phyloP scores from a whole-genome alignment of 2,329 filamentous ascomycete species.

The Trichoderma sp. region DNA sequence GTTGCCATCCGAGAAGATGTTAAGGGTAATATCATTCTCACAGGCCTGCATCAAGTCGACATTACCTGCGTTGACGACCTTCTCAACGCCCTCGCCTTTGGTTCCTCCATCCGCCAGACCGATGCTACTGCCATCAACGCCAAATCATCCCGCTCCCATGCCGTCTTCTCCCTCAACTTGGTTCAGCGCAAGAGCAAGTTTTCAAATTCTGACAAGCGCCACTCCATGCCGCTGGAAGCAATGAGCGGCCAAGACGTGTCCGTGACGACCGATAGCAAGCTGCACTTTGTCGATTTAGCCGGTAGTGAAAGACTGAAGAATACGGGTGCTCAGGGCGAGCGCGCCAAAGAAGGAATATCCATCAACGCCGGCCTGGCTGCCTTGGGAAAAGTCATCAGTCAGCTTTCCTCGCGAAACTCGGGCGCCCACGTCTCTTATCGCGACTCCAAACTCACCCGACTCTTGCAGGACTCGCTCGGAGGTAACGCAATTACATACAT shows the following conservation, averaged over 20 bases:
- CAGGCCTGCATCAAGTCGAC: slow-evolving; percentile 80
- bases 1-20: slow-evolving; percentile 94
- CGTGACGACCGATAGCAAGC: slow-evolving; percentile 92
- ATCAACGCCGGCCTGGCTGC: slow-evolving; percentile 96
- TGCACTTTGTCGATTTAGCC: slow-evolving; percentile 97
- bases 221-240: slow-evolving; percentile 80
- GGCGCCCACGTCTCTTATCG: slow-evolving; percentile 95
- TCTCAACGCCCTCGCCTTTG: slow-evolving; percentile 83
- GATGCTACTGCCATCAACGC: slow-evolving; percentile 97
- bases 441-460: slow-evolving; percentile 91
- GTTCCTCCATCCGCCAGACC: slow-evolving; percentile 91
- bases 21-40: slow-evolving; percentile 91
- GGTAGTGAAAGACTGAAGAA: slow-evolving; percentile 97
- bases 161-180: slow-evolving; percentile 92
- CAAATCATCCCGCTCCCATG: slow-evolving; percentile 94
- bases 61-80: slow-evolving; percentile 92
- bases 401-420: slow-evolving; percentile 83
- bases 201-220: slow-evolving; percentile 71
- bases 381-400: slow-evolving; percentile 95
- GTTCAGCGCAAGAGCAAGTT: slow-evolving; percentile 72
- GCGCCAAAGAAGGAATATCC: slow-evolving; percentile 93
- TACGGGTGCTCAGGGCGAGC: slow-evolving; percentile 89
- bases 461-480: slow-evolving; percentile 93
- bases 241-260: slow-evolving; percentile 63
- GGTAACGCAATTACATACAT: slow-evolving; percentile 99